phyloP scores from a whole-genome alignment of 1,139 yeast species.

The Scheffersomyces titani region DNA sequence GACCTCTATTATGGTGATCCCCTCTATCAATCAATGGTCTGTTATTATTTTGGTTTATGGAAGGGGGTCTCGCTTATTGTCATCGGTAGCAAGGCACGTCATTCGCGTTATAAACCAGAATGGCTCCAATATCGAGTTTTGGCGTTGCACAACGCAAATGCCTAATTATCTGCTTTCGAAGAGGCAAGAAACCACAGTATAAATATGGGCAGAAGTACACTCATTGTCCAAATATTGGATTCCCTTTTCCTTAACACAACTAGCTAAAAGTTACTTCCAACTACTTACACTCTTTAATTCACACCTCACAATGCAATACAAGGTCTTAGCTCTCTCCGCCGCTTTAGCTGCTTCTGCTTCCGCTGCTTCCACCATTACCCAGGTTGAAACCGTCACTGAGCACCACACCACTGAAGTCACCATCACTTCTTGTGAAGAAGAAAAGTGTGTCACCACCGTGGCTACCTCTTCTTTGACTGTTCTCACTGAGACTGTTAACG shows the following conservation, averaged over 20 bases:
- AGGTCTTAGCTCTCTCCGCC: constrained; percentile 27
- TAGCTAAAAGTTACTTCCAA: constrained; percentile 7
- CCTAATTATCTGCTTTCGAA: background rate
- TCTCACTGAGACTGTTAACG: constrained; percentile 18
- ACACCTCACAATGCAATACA: constrained; percentile 30
- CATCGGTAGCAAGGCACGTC: background rate
- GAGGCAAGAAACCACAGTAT: constrained; percentile 4
- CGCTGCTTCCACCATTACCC: constrained; percentile 14
- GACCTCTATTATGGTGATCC: background rate
- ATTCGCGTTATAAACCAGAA: background rate
- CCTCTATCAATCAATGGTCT: background rate
- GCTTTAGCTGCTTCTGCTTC: constrained; percentile 27
- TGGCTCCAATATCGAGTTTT: background rate
- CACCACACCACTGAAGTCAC: constrained; percentile 38
- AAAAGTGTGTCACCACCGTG: constrained; percentile 27
- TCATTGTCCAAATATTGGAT: background rate
- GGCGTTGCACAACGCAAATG: background rate
- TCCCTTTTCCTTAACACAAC: background rate
- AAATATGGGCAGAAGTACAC: constrained; percentile 9
- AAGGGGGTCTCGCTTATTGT: background rate
- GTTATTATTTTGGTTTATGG: background rate
- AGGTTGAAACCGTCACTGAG: constrained; percentile 32
- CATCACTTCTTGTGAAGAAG: constrained; percentile 43
- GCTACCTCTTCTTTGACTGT: constrained; percentile 11
- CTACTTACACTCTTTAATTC: constrained; percentile 12